Evolutionary conservation across 2,329 filamentous ascomycete species (phyloP), one percentile per base, ranked within the genome.

Genomic region (Talaromyces sp.): DNA sequence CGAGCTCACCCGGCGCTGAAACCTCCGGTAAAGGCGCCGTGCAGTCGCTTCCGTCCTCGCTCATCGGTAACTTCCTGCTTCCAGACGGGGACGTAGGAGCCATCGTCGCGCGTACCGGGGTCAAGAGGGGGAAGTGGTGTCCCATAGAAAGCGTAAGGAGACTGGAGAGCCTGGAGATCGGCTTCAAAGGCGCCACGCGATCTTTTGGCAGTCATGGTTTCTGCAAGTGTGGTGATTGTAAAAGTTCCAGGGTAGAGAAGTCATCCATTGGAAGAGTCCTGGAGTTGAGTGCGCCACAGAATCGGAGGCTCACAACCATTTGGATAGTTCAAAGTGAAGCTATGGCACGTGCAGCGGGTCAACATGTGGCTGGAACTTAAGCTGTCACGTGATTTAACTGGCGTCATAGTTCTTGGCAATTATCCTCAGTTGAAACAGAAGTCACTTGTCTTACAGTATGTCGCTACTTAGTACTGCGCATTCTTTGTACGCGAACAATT

Each of bases 41-140:
- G 94, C 3, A 99, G 81, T 56, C 94, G 85, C 75, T 95, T 93
- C 65, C 92, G 82, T 15, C 94, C 94, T 64, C 86, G 86, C 70
- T 97, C 94, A 75, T 99, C 94, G 60, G 88, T 89, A 71, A 96
- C 92, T 70, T 97, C 93, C 78, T 99, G 94, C 77, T 97, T 96
- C 91, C 94, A 97, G n/a, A 96, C 76, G 0, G 94, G 94, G 15
- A 96, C 84, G 70, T 92, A 97, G 40, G 89, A 91, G 61, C 92
- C 93, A 77, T 97, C 90, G 72, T 97, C 92, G 66, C 91, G 87
- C 37, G 84, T 80, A 19, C 90, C 84, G 51, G 87, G 81, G 67
- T 96, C 90, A 60, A 85, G 77, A 3, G 89, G 84, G 1, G 91
- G 91, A 15, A 99, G 81, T 8, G 92, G 87, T 2, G 91, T 96